A percentile compares a stretch with the other conserved stretches of the same genome.
Conservation (phyloP, 1,284 basidiomycete genomes). For the Rhodotorula sp. region DNA sequence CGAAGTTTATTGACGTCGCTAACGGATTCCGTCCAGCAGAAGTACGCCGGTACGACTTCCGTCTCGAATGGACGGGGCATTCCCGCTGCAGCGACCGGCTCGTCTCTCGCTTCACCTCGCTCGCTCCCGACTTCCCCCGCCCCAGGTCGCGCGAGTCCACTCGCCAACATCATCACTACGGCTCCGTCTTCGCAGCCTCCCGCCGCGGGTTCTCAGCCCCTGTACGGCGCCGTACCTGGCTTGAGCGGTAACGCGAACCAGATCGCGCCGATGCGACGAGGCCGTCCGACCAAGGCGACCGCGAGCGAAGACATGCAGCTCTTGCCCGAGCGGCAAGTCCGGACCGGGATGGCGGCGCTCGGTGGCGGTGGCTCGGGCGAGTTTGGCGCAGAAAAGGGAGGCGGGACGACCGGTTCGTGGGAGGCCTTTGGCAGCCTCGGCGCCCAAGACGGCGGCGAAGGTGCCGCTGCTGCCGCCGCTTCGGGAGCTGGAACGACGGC, state of each 20-base stretch:
- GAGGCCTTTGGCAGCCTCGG: background rate
- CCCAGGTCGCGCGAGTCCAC: background rate
- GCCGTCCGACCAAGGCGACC: slow-evolving; percentile 46
- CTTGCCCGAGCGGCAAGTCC: slow-evolving; percentile 7
- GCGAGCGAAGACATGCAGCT: background rate
- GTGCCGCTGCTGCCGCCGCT: background rate
- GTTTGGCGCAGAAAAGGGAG: background rate
- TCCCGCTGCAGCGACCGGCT: background rate
- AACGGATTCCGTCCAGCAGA: slow-evolving; percentile 5
- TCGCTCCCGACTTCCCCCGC: slow-evolving; percentile 1
- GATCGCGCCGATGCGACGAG: slow-evolving; percentile 51
- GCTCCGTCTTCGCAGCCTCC: background rate
- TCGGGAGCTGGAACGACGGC: background rate
- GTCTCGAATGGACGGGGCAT: background rate
- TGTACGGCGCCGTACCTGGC: slow-evolving; percentile 5
- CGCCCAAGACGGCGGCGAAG: background rate
- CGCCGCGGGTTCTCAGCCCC: slow-evolving; percentile 4
- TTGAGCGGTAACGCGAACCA: slow-evolving; percentile 32
- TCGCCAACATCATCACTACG: background rate
- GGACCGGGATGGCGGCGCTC: slow-evolving; percentile 10
- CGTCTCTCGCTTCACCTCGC: slow-evolving; percentile 6
- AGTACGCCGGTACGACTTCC: slow-evolving; percentile 26
- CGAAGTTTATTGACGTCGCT: too few species aligned
- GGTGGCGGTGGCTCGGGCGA: slow-evolving; percentile 1
- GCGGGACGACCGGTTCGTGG: background rate